phyloP scores from a whole-genome alignment of 495 filamentous ascomycete species.

The Thermochaetoides thermophila region DNA sequence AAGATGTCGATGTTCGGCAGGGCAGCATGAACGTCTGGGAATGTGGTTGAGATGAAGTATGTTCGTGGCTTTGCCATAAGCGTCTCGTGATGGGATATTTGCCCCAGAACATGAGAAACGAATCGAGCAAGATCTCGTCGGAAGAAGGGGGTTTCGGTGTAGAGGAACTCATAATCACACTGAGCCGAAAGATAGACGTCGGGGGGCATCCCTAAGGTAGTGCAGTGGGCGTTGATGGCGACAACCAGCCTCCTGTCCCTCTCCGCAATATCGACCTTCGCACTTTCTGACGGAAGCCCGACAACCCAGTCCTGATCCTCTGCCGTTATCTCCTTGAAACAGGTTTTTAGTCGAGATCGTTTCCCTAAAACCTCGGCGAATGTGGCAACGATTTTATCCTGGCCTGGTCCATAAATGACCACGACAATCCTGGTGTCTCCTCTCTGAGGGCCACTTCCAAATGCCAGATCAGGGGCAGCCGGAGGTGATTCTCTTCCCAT shows the following conservation, averaged over 20 bases:
- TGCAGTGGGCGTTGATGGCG: constrained; percentile 59
- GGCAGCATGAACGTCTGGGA: constrained; percentile 71
- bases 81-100: constrained; percentile 57
- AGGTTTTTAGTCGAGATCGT: constrained; percentile 39
- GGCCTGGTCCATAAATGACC: constrained; percentile 44
- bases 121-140: constrained; percentile 66
- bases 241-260: constrained; percentile 38
- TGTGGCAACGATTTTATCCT: constrained; percentile 49
- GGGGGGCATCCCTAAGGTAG: constrained; percentile 51
- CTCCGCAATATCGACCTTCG: constrained; percentile 35
- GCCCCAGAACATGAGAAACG: constrained; percentile 59
- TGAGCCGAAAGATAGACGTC: constrained; percentile 45
- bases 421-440: constrained; percentile 41
- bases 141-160: constrained; percentile 52
- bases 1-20: constrained; percentile 72
- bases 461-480: constrained; percentile 12
- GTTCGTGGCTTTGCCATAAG: constrained; percentile 61
- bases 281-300: constrained; percentile 38
- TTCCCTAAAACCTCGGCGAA: constrained; percentile 58
- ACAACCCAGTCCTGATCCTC: constrained; percentile 40
- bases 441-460: constrained; percentile 22
- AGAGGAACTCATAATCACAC: constrained; percentile 74
- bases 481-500: constrained; percentile 17
- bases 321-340: constrained; percentile 34
- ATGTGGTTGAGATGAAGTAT: constrained; percentile 74